Conservation (phyloP, 192 early-diverging fungal genomes). For the Mortierella antarctica region DNA sequence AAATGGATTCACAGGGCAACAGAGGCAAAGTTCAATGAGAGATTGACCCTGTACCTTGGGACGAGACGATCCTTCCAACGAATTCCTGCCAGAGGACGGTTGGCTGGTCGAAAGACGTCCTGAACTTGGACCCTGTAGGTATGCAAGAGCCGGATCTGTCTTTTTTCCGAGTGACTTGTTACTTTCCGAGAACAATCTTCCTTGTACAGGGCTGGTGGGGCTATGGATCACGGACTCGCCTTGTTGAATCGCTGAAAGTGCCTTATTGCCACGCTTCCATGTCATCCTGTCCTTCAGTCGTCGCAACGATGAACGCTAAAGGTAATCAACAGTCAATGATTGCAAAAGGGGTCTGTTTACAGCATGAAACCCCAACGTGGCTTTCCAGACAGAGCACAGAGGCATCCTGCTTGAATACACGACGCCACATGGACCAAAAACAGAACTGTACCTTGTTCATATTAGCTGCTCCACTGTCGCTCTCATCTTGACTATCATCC, state of each 20-base stretch:
- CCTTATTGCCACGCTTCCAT: constrained; percentile 48
- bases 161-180: constrained; percentile 40
- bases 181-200: constrained; percentile 1
- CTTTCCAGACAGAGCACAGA: too few species aligned
- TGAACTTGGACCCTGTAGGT: constrained; percentile 14
- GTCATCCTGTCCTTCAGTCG: constrained; percentile 43
- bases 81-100: constrained; percentile 46
- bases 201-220: not conserved
- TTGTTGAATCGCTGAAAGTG: constrained; percentile 24
- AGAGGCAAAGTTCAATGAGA: not conserved
- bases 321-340: not conserved
- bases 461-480: constrained; percentile 15
- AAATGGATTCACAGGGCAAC: not conserved
- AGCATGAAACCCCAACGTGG: too few species aligned
- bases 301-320: constrained; percentile 42
- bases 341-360: too few species aligned
- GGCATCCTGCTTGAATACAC: too few species aligned
- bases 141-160: constrained; percentile 24
- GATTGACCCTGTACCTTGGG: constrained; percentile 27
- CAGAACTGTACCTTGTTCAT: constrained; percentile 23
- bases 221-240: constrained; percentile 5
- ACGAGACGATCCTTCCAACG: constrained; percentile 17
- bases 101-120: constrained; percentile 20
- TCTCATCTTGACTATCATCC: constrained; percentile 51
- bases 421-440: too few species aligned